These are phyloP conservation scores for Rhodotorula diobovata DNA, from an alignment of 768 basidiomycete species.

Conservation along the genomic window DNA sequence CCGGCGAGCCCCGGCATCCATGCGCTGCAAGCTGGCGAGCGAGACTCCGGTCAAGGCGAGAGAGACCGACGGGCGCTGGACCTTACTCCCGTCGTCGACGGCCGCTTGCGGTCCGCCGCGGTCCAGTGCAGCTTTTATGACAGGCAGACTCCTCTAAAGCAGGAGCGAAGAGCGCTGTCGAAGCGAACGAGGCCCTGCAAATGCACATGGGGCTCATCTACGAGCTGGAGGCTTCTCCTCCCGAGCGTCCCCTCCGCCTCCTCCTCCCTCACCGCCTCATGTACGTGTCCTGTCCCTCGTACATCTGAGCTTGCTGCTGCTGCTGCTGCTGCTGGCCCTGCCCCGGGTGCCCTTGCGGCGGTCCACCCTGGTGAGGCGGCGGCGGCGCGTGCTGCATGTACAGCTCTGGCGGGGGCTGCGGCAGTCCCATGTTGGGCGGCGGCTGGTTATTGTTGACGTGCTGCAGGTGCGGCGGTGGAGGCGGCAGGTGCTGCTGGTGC, in stretches of 20 bases:
- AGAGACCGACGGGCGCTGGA: too few relatives aligned
- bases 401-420: conserved; percentile 23
- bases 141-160: too few relatives aligned
- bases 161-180: too few relatives aligned
- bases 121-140: too few relatives aligned
- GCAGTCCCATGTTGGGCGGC: not conserved
- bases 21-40: not conserved
- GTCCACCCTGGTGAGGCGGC: not conserved
- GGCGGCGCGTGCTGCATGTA: conserved; percentile 7
- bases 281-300: not conserved
- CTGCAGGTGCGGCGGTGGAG: not conserved
- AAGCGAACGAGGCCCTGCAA: too few relatives aligned
- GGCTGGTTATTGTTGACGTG: not conserved
- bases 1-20: not conserved
- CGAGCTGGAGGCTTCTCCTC: too few relatives aligned
- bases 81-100: too few relatives aligned
- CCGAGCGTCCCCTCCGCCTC: not conserved
- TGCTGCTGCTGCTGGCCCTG: not conserved
- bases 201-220: too few relatives aligned
- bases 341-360: not conserved
- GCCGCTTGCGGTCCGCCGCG: too few relatives aligned
- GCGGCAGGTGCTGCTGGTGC: not conserved
- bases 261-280: not conserved
- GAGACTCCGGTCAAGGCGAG: too few relatives aligned
- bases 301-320: not conserved